phyloP scores from a whole-genome alignment of 345 rosid genomes.

The Salix viminalis region DNA sequence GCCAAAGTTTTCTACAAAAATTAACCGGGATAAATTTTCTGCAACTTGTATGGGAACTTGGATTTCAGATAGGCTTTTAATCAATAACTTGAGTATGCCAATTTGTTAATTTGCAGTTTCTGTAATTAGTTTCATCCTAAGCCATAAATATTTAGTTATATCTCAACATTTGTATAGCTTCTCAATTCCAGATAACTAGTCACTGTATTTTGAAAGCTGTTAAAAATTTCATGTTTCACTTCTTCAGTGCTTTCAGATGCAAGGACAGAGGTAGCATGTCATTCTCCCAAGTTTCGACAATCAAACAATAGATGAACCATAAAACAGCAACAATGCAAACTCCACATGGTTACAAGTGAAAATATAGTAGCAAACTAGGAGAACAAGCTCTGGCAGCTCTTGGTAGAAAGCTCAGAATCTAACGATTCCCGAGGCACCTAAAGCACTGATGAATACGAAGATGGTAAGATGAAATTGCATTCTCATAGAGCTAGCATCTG shows the following conservation, averaged over 20 bases:
- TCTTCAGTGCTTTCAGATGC: background rate
- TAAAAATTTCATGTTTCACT: background rate
- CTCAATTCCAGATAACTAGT: background rate
- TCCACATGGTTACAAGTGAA: background rate
- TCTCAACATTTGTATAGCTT: background rate
- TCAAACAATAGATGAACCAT: background rate
- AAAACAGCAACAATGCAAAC: background rate
- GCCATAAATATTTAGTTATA: background rate
- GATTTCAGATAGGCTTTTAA: background rate
- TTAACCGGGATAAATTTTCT: background rate
- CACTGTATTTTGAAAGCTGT: background rate
- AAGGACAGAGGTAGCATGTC: background rate
- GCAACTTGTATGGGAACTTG: background rate
- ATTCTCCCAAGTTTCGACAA: background rate
- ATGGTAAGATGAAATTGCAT: conserved; percentile 12
- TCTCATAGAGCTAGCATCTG: conserved; percentile 12
- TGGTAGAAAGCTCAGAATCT: background rate
- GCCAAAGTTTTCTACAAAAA: background rate
- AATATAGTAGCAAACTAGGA: background rate
- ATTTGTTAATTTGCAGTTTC: background rate
- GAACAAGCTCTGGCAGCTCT: background rate
- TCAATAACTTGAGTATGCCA: background rate
- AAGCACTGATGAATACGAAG: background rate
- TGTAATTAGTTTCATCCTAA: background rate
- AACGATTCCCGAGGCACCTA: conserved; percentile 1